Evolutionary conservation across 2,329 filamentous ascomycete genomes (phyloP), one percentile per base, ranked within the genome.

Genomic region (Colletotrichum spinosum): DNA sequence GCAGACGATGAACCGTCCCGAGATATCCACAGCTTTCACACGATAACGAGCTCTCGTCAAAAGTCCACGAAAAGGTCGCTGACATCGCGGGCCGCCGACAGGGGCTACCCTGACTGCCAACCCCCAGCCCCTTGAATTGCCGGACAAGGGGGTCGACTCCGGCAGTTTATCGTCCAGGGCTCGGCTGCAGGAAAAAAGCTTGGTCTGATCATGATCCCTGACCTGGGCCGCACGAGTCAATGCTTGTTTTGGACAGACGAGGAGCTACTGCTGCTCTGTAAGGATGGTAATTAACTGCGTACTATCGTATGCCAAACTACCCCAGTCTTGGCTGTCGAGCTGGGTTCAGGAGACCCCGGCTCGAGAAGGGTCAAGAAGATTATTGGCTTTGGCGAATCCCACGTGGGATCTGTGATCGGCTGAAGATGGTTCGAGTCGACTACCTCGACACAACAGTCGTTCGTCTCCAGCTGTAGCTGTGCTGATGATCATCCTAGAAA

Each of bases 101-200:
- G 48, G 56, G 55, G 15, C 33, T 8, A 34, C 51, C 61, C 57
- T 55, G 61, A 17, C 33, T 50, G 44, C 51, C 50, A 60, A 13
- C 15, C 33, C 9, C 3, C 8, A 3, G 39, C 13, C 10, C 38
- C 15, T 45, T 25, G 25, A 44, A 39, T 39, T 34, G n/a, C 17
- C 12, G 11, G 8, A 38, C 17, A 41, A 12, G 44, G 39, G 38
- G 2, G 3, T 25, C 8, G 38, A 39, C 17, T 60, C 33, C 44
- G 55, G 49, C 33, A 11, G 8, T 25, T 41, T 12, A 6, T 41
- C 34, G 11, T 44, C 33, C 7, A 38, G 55, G 37, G 33, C 4
- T n/a, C 37, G 4, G 50, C 55, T 64, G 60, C 55, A 60, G 25
- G 41, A 42, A 10, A 64, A 54, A 55, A 60, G 50, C 56, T 65